Evolutionary conservation across 768 basidiomycete genomes (phyloP).

Genomic region (Amanita thiersii): DNA sequence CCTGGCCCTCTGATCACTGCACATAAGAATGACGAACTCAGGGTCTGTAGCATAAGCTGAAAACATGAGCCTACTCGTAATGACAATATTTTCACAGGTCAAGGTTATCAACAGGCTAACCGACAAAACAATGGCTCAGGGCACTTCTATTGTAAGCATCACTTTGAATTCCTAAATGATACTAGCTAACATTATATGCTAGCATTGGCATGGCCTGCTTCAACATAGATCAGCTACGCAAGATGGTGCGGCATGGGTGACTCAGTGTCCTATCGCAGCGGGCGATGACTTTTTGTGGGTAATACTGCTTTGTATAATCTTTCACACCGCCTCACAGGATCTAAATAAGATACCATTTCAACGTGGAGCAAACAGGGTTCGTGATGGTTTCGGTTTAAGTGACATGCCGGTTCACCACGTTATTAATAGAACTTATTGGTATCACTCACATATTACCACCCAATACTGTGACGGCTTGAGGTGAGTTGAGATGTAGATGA

Average conservation of each 20-base stretch:
- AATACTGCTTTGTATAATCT: background rate
- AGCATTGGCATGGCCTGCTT: conserved; percentile 49
- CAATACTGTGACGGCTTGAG: conserved; percentile 41
- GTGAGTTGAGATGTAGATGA: background rate
- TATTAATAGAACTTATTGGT: conserved; percentile 28
- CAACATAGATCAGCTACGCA: conserved; percentile 34
- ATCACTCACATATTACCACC: conserved; percentile 24
- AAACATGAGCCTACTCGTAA: background rate
- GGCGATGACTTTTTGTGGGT: conserved; percentile 28
- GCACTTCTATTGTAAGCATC: conserved; percentile 23
- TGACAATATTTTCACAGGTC: conserved; percentile 27
- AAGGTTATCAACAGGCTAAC: conserved; percentile 38
- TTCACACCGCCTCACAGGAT: background rate
- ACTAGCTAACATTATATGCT: background rate
- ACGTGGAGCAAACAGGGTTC: conserved; percentile 8
- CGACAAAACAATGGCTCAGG: conserved; percentile 24
- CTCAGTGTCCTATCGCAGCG: conserved; percentile 40
- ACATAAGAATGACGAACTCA: conserved; percentile 20
- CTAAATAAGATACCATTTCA: conserved; percentile 22
- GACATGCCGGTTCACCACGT: too few relatives aligned
- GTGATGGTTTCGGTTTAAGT: background rate
- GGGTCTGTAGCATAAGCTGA: background rate
- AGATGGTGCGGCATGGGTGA: conserved; percentile 35
- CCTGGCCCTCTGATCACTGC: conserved; percentile 36
- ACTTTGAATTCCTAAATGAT: background rate